These are phyloP conservation scores for Fusarium sp. DNA, from an alignment of 2,329 filamentous ascomycete genomes.

Conservation along the genomic window DNA sequence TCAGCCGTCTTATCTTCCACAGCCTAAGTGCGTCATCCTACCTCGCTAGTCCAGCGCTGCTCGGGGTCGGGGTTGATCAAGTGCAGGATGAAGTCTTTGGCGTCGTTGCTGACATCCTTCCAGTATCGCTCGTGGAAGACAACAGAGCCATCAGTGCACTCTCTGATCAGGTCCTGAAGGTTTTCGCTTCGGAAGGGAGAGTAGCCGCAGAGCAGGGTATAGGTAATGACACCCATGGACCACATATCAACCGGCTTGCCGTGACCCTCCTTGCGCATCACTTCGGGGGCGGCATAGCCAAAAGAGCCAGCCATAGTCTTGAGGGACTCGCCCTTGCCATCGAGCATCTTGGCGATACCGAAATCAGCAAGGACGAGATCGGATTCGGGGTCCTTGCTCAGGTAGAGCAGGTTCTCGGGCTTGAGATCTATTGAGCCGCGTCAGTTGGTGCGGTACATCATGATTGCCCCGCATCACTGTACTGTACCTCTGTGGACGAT, in stretches of 20 bases:
- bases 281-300: constrained; percentile 96
- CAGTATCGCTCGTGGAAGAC: constrained; percentile 98
- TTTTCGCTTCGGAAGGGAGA: constrained; percentile 98
- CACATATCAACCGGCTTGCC: constrained; percentile 99
- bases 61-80: constrained; percentile 84
- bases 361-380: constrained; percentile 96
- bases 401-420: constrained; percentile 96
- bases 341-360: constrained; percentile 98
- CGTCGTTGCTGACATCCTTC: constrained; percentile 95
- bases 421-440: constrained; percentile 80
- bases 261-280: constrained; percentile 97
- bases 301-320: constrained; percentile 99
- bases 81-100: constrained; percentile 90
- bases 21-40: constrained; percentile 53
- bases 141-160: constrained; percentile 85
- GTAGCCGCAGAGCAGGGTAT: constrained; percentile 97
- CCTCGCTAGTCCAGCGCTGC: constrained; percentile 81
- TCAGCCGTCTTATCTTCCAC: constrained; percentile 29
- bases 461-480: constrained; percentile 34
- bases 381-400: constrained; percentile 81
- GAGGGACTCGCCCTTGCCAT: constrained; percentile 88
- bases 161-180: constrained; percentile 90
- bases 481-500: constrained; percentile 90
- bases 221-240: constrained; percentile 98
- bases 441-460: constrained; percentile 7